Base-by-base conservation (phyloP, 768 basidiomycete genomes). In the Podaxis rugospora region DNA sequence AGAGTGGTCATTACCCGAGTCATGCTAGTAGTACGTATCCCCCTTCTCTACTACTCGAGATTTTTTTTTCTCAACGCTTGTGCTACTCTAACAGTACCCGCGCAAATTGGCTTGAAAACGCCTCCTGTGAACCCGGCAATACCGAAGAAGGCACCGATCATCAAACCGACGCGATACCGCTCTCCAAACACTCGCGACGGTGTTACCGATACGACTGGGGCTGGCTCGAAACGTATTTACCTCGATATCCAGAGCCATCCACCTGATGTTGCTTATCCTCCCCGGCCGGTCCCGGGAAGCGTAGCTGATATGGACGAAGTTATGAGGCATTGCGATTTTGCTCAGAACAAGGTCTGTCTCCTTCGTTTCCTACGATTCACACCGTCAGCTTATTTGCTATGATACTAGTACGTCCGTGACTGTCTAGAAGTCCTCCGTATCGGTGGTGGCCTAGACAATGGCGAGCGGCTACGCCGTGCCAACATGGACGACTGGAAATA, bases 291-390 rank as follows among this genome's bases (percentile, higher is more conserved):
- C 4, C 81, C 88, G 1, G 90, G 90, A 4, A 88, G 90, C 64
- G 82, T 93, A n/a, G 83, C 93, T 40, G 95, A 97, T 71, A 75
- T 98, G 76, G 95, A 98, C 75, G 78, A 89, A 46, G 76, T 96
- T 25, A 86, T 92, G 86, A 85, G 89, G 51, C 82, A 91, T 66
- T 97, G 95, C 73, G 88, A 92, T 75, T 95, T 94, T 69, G 81
- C 84, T 35, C 75, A 81, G 63, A 79, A 80, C 66, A 90, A 90
- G 82, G 90, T 89, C 57, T 44, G 72, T 63, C 54, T 16, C 27
- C 10, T 2, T 25, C 36, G 42, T 42, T 54, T 39, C 44, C 35
- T 10, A 9, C 32, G 14, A 52, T 54, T 53, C 62, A 46, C 62
- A 52, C 62, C 57, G 56, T 60, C 16, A 28, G 23, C 49, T 56